Evolutionary conservation across 2,329 filamentous ascomycete species (phyloP).

Genomic region (Neofusicoccum umdonicola): DNA sequence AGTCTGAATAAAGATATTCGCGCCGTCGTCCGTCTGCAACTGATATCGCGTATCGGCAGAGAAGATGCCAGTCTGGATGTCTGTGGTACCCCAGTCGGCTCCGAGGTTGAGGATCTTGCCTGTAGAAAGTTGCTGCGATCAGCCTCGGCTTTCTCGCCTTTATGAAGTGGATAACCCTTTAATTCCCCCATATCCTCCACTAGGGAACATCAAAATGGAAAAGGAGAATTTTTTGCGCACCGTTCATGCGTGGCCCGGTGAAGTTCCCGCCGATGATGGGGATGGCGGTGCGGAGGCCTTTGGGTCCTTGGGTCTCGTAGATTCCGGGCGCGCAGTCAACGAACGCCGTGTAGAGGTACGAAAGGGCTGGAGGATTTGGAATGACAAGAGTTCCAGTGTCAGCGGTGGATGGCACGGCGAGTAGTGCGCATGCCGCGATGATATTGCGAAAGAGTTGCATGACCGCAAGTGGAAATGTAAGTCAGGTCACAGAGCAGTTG

Average conservation of each 20-base stretch:
- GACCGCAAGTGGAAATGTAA: background rate
- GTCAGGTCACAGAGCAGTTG: too few relatives aligned
- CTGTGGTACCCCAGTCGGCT: constrained; percentile 38
- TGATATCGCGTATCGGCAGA: constrained; percentile 38
- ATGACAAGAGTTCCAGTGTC: background rate
- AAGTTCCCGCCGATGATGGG: constrained; percentile 32
- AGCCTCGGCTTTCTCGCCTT: background rate
- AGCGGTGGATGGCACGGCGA: background rate
- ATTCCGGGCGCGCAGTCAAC: constrained; percentile 25
- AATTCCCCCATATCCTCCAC: background rate
- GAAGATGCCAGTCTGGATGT: constrained; percentile 29
- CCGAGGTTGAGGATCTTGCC: constrained; percentile 35
- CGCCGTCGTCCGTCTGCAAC: constrained; percentile 35
- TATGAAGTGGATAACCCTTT: background rate
- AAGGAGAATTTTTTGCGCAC: background rate
- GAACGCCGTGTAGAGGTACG: constrained; percentile 30
- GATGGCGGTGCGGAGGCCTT: constrained; percentile 28
- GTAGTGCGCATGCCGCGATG: background rate
- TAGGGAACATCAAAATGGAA: background rate
- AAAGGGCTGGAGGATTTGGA: constrained; percentile 22
- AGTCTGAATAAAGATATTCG: constrained; percentile 34
- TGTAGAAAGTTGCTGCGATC: constrained; percentile 19
- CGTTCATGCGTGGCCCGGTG: constrained; percentile 27
- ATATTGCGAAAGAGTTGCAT: background rate
- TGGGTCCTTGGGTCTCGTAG: constrained; percentile 25